Evolutionary conservation across 495 filamentous ascomycete genomes (phyloP).

Genomic region (Letharia columbiana): DNA sequence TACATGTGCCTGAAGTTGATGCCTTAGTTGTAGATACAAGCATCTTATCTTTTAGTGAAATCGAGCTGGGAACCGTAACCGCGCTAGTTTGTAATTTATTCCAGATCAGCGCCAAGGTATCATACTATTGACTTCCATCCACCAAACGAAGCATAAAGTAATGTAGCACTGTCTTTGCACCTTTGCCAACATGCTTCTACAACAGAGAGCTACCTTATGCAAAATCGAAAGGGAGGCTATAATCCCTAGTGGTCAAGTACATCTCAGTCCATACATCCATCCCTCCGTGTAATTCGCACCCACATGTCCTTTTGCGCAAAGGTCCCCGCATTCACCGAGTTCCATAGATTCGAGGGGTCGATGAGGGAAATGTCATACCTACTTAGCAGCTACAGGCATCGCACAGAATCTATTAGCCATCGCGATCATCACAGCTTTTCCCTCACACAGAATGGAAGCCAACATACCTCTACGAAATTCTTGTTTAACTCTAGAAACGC

Average conservation of each 20-base stretch:
- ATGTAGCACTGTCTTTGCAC: not conserved
- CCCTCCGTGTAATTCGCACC: constrained; percentile 1
- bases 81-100: not conserved
- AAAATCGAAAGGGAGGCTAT: not conserved
- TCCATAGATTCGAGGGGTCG: constrained; percentile 13
- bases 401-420: not conserved
- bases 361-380: constrained; percentile 8
- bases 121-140: not conserved
- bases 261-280: not conserved
- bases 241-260: not conserved
- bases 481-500: constrained; percentile 29
- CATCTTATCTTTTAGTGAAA: too few species aligned
- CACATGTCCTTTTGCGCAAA: not conserved
- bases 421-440: too few species aligned
- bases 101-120: not conserved
- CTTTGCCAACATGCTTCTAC: not conserved
- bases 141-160: not conserved
- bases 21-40: not conserved
- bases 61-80: not conserved
- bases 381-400: constrained; percentile 5
- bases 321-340: not conserved
- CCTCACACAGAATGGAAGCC: not conserved
- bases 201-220: not conserved
- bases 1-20: not conserved
- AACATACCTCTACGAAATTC: constrained; percentile 2